Base-by-base conservation (phyloP, 805 yeast genomes). In the Wickerhamiella sorbophila region DNA sequence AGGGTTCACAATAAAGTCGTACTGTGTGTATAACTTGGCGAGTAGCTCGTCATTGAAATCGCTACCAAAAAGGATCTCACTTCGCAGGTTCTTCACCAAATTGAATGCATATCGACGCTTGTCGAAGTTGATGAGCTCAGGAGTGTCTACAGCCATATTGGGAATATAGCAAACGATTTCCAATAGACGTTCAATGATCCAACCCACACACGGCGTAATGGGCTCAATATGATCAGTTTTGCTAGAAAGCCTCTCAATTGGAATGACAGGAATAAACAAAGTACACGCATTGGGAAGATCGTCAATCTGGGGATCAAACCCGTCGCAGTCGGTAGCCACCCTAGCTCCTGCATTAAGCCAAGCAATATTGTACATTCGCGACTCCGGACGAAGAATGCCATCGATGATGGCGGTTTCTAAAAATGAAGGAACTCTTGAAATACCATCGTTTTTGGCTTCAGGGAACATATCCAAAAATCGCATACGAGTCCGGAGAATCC, bases 141-240 rank as follows among this genome's bases (percentile, higher is more conserved):
- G 69, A 52, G 77, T 73, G 45, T 71, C 76, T 32, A 74, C 69
- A 40, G 79, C 72, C 74, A 76, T 81, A 52, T 80, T 82, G 16
- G 95, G 94, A 40, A 85, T 77, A 53, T 72, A 77, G 48, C 80
- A 76, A 1, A 79, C 75, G 45, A 78, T 74, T 53, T 83, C 94
- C 42, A 86, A 56, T 48, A 88, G 62, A 46, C 93, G 75, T 51
- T 81, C 88, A 19, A 80, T 65, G 39, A 85, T 66, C 97, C 97
- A 88, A 9, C 96, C 96, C 45, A 85, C 74, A 54, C 95, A 87
- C 2, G 94, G 91, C 4, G 85, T 73, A 39, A 83, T 62, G 0
- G 77, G 69, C 24, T 46, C 37, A 12, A 42, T 18, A 16, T 34
- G 35, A 10, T 48, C 48, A 16, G 33, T 41, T 12, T 43, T 43